Evolutionary conservation across 2,329 filamentous ascomycete species (phyloP).

Genomic region (Aspergillus pseudonomiae): DNA sequence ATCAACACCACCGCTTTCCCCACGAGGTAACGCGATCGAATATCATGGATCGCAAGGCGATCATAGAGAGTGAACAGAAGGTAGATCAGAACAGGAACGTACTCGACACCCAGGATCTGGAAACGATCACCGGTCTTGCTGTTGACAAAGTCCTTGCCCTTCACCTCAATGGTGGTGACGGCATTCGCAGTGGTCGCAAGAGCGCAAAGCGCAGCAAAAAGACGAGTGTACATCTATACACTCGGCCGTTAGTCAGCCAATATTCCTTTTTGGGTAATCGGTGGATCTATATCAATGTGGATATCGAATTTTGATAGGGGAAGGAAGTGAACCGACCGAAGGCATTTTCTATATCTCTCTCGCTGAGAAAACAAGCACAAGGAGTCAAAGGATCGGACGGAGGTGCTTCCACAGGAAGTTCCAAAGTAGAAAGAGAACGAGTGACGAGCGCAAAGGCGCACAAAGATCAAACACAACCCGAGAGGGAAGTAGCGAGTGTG

Average conservation of each 20-base stretch:
- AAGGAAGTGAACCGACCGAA: conserved; percentile 19
- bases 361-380: background rate
- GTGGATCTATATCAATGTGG: background rate
- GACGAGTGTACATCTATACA: conserved; percentile 34
- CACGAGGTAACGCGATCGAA: conserved; percentile 19
- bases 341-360: conserved; percentile 22
- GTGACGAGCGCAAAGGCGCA: conserved; percentile 18
- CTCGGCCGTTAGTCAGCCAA: background rate
- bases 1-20: conserved; percentile 23
- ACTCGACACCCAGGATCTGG: conserved; percentile 66
- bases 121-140: conserved; percentile 60
- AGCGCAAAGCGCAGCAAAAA: conserved; percentile 45
- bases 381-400: conserved; percentile 19
- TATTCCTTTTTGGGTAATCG: background rate
- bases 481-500: conserved; percentile 20
- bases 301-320: background rate
- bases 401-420: conserved; percentile 22
- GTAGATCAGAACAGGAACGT: conserved; percentile 24
- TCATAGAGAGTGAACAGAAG: background rate
- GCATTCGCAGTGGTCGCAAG: conserved; percentile 53
- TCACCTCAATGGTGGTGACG: conserved; percentile 59
- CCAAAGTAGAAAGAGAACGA: conserved; percentile 19
- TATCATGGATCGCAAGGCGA: conserved; percentile 2
- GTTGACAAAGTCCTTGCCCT: conserved; percentile 65
- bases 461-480: background rate